Evolutionary conservation across 441 rosid genomes (phyloP).

Genomic region (Syzygium syzygioides): DNA sequence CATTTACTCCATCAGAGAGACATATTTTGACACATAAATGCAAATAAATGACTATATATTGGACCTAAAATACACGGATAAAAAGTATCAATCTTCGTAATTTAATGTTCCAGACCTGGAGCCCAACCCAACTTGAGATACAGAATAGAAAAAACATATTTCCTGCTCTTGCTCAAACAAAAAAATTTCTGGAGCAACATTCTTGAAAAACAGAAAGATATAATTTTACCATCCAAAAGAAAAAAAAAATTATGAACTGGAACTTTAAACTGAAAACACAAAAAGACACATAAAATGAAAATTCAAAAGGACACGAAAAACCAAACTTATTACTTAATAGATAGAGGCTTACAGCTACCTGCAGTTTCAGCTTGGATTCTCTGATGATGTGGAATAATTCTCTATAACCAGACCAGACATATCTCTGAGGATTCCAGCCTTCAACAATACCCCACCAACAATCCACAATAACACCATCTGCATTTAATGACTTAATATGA

Average conservation of each 20-base stretch:
- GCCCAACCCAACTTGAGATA: background rate
- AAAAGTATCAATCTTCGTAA: background rate
- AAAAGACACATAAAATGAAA: background rate
- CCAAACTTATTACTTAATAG: background rate
- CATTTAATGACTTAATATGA: constrained; percentile 50
- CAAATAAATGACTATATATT: background rate
- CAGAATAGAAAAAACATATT: background rate
- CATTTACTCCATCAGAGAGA: background rate
- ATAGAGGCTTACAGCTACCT: constrained; percentile 28
- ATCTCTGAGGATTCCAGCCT: constrained; percentile 70
- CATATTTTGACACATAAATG: background rate
- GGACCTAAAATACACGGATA: background rate
- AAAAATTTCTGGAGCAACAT: background rate
- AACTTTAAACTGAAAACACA: background rate
- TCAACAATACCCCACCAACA: constrained; percentile 88
- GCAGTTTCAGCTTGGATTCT: constrained; percentile 64
- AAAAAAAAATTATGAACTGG: background rate
- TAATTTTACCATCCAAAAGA: background rate
- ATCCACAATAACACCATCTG: constrained; percentile 60
- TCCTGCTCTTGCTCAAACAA: background rate
- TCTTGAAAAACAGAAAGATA: background rate
- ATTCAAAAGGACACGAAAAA: background rate
- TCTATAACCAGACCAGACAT: constrained; percentile 67
- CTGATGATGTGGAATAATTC: constrained; percentile 54
- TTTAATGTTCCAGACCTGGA: background rate